Base-by-base conservation (phyloP, 768 basidiomycete species). In the Russula foetens region DNA sequence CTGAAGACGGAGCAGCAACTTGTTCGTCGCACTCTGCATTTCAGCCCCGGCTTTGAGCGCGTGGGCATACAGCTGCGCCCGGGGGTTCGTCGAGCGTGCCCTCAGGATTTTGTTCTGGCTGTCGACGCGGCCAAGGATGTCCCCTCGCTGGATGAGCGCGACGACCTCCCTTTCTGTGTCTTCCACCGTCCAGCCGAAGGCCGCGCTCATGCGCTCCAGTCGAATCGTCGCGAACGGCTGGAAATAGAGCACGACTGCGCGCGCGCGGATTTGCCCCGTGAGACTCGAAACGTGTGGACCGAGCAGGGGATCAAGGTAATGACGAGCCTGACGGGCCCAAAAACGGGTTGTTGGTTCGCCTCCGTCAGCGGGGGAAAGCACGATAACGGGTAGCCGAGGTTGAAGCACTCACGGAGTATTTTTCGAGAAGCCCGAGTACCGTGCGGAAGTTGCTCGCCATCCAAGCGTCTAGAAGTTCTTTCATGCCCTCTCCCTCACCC, bases 91-190 rank as follows among this genome's bases (percentile, higher is more conserved):
- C 69, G 86, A 84, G 73, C 85, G 88, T 23, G 91, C 88, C 67
- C 83, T 80, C 53, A 97, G 71, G 19, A 95, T 86, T 93, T 91
- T 92, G 73, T 93, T 92, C 71, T 89, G 87, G 67, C 90, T 88
- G 70, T 98, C 94, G 19, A 97, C 85, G 11, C 92, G 79, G 3
- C 84, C 94, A 67, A 87, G 81, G 62, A 98, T 90, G 49, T 82
- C 78, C 1, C 90, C 89, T 1, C 76, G 75, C 69, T 87, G 85
- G 58, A 98, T 92, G 38, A 98, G 79, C 23, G 73, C 71, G 17
- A 94, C 88, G 23, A 97, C 84, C 60, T 88, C 81, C 39, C 74
- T 73, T 70, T 91, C 85, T 31, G 91, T 83, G 61, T 86, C 82
- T 3, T 83, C 82, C 7, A 89, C 73, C 0, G 78, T 77, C 84